Evolutionary conservation across 1,284 basidiomycete genomes (phyloP).

Genomic region (Pisolithus thermaeus): DNA sequence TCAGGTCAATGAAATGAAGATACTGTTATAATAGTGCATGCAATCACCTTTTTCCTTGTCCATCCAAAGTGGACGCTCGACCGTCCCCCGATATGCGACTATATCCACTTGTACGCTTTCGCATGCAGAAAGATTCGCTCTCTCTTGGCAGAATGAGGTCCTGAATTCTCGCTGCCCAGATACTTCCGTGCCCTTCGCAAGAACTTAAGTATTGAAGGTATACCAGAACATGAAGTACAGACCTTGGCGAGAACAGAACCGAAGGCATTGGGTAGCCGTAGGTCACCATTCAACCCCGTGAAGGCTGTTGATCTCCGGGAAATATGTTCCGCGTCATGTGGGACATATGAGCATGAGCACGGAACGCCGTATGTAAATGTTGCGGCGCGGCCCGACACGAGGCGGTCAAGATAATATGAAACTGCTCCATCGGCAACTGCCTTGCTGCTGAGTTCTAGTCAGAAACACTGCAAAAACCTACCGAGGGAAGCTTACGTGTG

Average conservation of each 20-base stretch:
- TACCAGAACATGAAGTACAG: neutral
- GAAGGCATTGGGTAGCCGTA: slow-evolving; percentile 19
- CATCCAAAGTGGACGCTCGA: slow-evolving; percentile 14
- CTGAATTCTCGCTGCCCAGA: slow-evolving; percentile 27
- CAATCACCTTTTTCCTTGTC: slow-evolving; percentile 17
- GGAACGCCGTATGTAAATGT: slow-evolving; percentile 15
- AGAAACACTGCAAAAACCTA: slow-evolving; percentile 21
- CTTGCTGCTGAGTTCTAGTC: slow-evolving; percentile 17
- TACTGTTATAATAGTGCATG: neutral
- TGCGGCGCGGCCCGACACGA: slow-evolving; percentile 5
- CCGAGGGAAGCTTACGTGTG: slow-evolving; percentile 18
- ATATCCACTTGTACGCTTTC: slow-evolving; percentile 17
- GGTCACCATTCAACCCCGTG: too few relatives aligned
- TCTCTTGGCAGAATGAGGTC: slow-evolving; percentile 23
- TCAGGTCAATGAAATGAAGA: slow-evolving; percentile 24
- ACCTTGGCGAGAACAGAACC: slow-evolving; percentile 27
- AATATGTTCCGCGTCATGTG: slow-evolving; percentile 26
- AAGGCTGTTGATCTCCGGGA: neutral
- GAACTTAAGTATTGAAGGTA: neutral
- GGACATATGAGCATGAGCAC: slow-evolving; percentile 13
- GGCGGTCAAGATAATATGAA: slow-evolving; percentile 8
- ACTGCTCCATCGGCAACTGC: slow-evolving; percentile 10
- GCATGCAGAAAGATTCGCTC: slow-evolving; percentile 14
- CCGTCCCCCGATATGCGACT: slow-evolving; percentile 20
- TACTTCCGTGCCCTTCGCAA: slow-evolving; percentile 24